Evolutionary conservation across 2,329 filamentous ascomycete genomes (phyloP).

Genomic region (Verticillium nubilum): DNA sequence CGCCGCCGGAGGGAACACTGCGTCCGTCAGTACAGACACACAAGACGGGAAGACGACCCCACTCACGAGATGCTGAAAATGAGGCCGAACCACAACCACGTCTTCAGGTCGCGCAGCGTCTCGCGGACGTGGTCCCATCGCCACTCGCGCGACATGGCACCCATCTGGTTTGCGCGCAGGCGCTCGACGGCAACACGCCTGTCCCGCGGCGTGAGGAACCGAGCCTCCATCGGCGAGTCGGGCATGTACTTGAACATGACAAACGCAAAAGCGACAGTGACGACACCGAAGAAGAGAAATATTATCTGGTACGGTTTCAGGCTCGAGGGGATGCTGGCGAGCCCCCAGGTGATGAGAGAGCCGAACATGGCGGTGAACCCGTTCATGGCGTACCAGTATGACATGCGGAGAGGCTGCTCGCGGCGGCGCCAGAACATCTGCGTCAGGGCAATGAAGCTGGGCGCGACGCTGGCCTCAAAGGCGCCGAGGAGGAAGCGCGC

Average conservation of each 20-base stretch:
- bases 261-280: slow-evolving; percentile 42
- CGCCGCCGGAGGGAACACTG: slow-evolving; percentile 48
- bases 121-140: slow-evolving; percentile 36
- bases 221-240: slow-evolving; percentile 56
- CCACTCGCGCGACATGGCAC: slow-evolving; percentile 31
- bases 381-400: slow-evolving; percentile 25
- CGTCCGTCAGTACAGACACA: neutral
- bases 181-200: slow-evolving; percentile 54
- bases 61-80: slow-evolving; percentile 48
- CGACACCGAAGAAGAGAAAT: slow-evolving; percentile 47
- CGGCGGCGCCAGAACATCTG: slow-evolving; percentile 29
- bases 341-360: slow-evolving; percentile 50
- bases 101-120: slow-evolving; percentile 31
- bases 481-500: slow-evolving; percentile 39
- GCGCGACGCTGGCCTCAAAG: slow-evolving; percentile 44
- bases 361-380: slow-evolving; percentile 30
- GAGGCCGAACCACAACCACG: slow-evolving; percentile 35
- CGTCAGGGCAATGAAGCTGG: slow-evolving; percentile 41
- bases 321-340: slow-evolving; percentile 40
- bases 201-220: slow-evolving; percentile 50
- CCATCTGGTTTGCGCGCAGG: slow-evolving; percentile 44
- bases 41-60: neutral
- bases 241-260: slow-evolving; percentile 54
- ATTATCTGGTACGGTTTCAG: slow-evolving; percentile 47
- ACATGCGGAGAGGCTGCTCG: slow-evolving; percentile 25